Base-by-base conservation (phyloP, 495 filamentous ascomycete genomes). In the Filosporella fistucella region DNA sequence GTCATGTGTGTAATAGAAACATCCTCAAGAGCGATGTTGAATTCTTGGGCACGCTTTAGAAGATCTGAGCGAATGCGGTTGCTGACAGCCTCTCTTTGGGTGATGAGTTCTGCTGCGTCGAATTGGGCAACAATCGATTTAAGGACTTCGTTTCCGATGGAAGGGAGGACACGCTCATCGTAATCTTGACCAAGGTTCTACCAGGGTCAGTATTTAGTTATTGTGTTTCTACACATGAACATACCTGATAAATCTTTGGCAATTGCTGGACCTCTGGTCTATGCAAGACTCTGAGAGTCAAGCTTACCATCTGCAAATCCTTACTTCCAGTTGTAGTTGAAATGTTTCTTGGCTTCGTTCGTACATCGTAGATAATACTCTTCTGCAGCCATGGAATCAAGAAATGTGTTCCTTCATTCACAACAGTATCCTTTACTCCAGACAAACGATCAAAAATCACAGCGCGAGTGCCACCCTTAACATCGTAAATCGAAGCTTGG, bases 1-100 rank as follows among this genome's bases (percentile, higher is more conserved):
- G 93, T 97, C 93, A 99, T 97, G 81, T 99, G 93, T 33, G 93
- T 99, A 75, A 99, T 99, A 58, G 88, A 94, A 48, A 99, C 93
- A 61, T 99, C 93, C 68, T 99, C 93, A 33, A 99, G 86, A 25
- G 88, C 86, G 67, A 99, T 99, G 76, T 99, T 96, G 82, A 99
- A 99, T 67, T 99, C 94, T 40, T 80, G 63, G n/a, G 93, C 93
- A 42, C 93, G 91, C 76, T 89, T 91, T 64, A 94, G 81, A 26
- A 99, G 85, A 68, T 99, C 93, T 56, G 82, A 74, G 40, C 89
- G 90, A 79, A 99, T 99, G 55, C 90, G 87, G 74, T 95, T 85
- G 57, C 82, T 88, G 60, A 99, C 94, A 54, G 89, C 82, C 74
- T 99, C 93, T 56, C 93, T 88, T 68, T 99, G 93, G 41, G 93